These are phyloP conservation scores for Malassezia globosa DNA, from an alignment of 1,284 basidiomycete species.

Conservation along the genomic window DNA sequence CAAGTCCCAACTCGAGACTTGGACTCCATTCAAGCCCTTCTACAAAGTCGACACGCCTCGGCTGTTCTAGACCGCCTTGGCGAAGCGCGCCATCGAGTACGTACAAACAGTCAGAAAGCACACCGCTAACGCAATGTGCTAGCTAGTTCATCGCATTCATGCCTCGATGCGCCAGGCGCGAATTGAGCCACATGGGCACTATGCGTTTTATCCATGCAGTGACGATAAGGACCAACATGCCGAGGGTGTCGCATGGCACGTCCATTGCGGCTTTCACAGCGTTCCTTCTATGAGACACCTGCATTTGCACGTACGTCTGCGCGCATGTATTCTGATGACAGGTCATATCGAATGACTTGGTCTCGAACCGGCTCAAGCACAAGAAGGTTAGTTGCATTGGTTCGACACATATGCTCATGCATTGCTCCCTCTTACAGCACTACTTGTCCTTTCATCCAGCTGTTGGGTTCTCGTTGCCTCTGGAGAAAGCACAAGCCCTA, in stretches of 20 bases:
- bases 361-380: conserved; percentile 63
- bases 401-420: too few species aligned
- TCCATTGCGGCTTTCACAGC: conserved; percentile 67
- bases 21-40: conserved; percentile 20
- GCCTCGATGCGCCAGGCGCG: conserved; percentile 64
- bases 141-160: conserved; percentile 53
- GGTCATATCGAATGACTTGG: conserved; percentile 71
- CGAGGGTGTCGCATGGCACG: conserved; percentile 20
- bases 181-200: background rate
- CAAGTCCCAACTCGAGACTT: conserved; percentile 9
- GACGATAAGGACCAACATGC: background rate
- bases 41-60: conserved; percentile 26
- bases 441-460: conserved; percentile 86
- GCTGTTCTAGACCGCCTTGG: conserved; percentile 23
- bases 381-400: conserved; percentile 58
- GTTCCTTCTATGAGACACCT: conserved; percentile 54
- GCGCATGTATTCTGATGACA: conserved; percentile 58
- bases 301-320: conserved; percentile 48
- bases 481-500: conserved; percentile 65
- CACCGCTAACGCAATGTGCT: too few species aligned
- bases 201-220: background rate
- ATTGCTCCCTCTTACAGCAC: conserved; percentile 49
- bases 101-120: background rate
- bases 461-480: conserved; percentile 70
- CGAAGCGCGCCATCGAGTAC: conserved; percentile 20